phyloP scores from a whole-genome alignment of 352 stramenopile species.

The Aphanomyces invadans region DNA sequence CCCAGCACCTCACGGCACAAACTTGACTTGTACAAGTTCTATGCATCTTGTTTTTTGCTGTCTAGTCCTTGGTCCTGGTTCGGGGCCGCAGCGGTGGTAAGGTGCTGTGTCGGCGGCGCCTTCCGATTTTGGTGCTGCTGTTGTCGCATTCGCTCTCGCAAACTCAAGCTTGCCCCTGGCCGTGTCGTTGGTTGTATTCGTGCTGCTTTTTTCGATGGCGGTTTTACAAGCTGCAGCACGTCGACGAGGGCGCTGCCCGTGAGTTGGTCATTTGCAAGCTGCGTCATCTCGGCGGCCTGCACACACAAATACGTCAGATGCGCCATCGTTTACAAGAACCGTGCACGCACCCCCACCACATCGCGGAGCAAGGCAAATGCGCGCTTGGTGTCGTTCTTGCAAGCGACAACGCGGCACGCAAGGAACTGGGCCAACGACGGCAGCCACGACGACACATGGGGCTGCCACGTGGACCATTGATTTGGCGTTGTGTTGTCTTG shows the following conservation, averaged over 20 bases:
- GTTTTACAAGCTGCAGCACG: background rate
- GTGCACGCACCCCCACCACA: conserved; percentile 9
- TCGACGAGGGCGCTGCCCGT: conserved; percentile 3
- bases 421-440: conserved; percentile 6
- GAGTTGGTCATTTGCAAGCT: background rate
- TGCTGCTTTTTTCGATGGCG: background rate
- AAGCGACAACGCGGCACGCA: conserved; percentile 14
- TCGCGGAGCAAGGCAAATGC: conserved; percentile 7
- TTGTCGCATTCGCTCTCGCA: background rate
- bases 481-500: background rate
- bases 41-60: too few species aligned
- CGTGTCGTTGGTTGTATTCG: background rate
- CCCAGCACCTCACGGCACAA: too few species aligned
- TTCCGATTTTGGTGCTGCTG: background rate
- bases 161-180: background rate
- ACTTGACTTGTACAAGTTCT: too few species aligned
- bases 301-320: background rate
- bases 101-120: too few species aligned
- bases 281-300: background rate
- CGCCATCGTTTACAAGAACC: background rate
- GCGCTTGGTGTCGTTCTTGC: conserved; percentile 20
- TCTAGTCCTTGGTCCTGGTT: too few species aligned
- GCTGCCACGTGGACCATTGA: conserved; percentile 13
- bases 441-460: conserved; percentile 8
- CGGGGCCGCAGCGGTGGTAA: too few species aligned